Base-by-base conservation (phyloP, 495 filamentous ascomycete genomes). In the Aspergillus avenaceus region DNA sequence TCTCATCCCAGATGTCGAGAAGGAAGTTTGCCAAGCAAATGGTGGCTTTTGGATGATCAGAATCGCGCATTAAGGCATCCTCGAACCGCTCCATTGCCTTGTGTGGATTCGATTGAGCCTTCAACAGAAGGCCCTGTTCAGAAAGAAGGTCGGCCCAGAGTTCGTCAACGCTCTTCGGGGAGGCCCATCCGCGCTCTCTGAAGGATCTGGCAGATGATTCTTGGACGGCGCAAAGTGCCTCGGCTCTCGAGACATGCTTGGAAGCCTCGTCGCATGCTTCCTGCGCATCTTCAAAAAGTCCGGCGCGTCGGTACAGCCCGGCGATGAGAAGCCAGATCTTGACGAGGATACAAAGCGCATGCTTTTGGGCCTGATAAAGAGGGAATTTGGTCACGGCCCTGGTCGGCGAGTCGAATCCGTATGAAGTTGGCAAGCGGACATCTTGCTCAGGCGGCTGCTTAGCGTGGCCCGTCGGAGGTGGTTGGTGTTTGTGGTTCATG, bases 271-370 rank as follows among this genome's bases (percentile, higher is more conserved):
- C 76, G 34, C 89, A 82, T 2, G 93, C 89, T 41, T 83, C 86
- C 32, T 77, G 75, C 1, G 88, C 85, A 62, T 97, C 91, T 1
- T 86, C 82, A 32, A 81, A 80, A 64, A 91, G 81, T 1, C 76
- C 82, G 9, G 91, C 89, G 38, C 89, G 81, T 21, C 91, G 82
- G 59, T 98, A 97, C 45, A 97, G 81, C 0, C 84, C 84, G 3
- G 88, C 84, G 41, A 96, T 91, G 51, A 90, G 84, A 11, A 96
- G 77, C 93, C 93, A 98, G 19, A 95, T 82, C 46, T 82, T 83
- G n/a, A 86, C 74, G 5, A 96, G 76, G 56, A 85, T 66, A 5
- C 75, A 76, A 27, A 76, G 76, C 19, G 84, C 74, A 50, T 80
- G 81, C 45, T 81, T 80, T 52, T 78, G 74, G 28, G 63, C 63